Evolutionary conservation across 2,329 filamentous ascomycete genomes (phyloP), one percentile per base, ranked within the genome.

Genomic region (Hypoxylon sp.): DNA sequence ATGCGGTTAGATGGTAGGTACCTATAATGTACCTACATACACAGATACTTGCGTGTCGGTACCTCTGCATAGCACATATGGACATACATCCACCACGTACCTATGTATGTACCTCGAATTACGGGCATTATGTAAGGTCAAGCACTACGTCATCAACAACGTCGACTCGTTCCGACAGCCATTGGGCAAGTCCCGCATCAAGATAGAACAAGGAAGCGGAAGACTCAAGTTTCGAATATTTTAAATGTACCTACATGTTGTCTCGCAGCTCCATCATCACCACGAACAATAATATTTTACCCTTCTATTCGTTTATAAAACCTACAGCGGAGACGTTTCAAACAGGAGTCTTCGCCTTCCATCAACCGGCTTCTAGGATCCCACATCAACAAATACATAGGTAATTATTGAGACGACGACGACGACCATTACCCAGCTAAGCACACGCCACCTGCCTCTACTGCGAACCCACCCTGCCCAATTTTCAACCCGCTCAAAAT

Each of bases 401-500:
- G 20, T 20, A 22, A 20, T 10, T 13, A 37, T 37, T 37, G 33
- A 37, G 10, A 37, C 33, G 11, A 11, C 33, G 11, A 11, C 33
- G 31, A 33, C 31, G 7, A 33, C 31, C 33, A 37, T 5, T 8
- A 13, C 11, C 33, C 33, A 37, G 33, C 11, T 14, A 37, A 44
- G 8, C 17, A 20, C 17, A 44, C 40, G 8, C 10, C 30, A 42
- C 27, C 14, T 27, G 6, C 31, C 27, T 46, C 11, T 58, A 22
- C 25, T 31, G 31, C 8, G 6, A 25, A 20, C 50, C 50, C 4
- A 31, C n/a, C 33, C 20, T 35, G 31, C 25, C 50, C 14, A 14
- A 48, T 25, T 54, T 17, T 37, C 17, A 6, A 46, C 11, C 44
- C 46, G 20, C 55, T 37, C 55, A 69, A 66, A 53, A 88, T 88